phyloP scores from a whole-genome alignment of 2,329 filamentous ascomycete genomes.

The Aspergillus sp. region DNA sequence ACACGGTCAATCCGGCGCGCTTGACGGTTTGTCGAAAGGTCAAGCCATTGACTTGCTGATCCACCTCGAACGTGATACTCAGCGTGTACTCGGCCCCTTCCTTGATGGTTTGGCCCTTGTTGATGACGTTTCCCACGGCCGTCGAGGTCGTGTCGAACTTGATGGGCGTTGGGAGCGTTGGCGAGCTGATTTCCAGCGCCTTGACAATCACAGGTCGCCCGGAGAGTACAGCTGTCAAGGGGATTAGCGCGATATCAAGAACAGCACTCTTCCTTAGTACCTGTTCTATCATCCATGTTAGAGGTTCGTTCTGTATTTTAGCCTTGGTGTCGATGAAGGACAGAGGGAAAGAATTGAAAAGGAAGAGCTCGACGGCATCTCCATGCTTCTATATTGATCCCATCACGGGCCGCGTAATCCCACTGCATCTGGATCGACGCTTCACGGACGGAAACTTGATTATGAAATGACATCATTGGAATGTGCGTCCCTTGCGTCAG shows the following conservation, averaged over 20 bases:
- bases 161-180: background rate
- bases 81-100: background rate
- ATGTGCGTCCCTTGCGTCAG: background rate
- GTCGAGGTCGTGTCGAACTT: background rate
- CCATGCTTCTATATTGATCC: background rate
- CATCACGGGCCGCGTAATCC: background rate
- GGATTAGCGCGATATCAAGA: background rate
- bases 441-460: background rate
- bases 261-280: background rate
- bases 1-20: background rate
- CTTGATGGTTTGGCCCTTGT: background rate
- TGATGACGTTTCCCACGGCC: background rate
- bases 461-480: background rate
- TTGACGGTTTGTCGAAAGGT: background rate
- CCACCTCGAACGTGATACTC: background rate
- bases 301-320: no score
- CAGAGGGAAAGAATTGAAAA: no score
- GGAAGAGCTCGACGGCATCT: no score
- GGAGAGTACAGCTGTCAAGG: background rate
- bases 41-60: background rate
- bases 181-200: background rate
- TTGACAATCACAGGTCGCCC: background rate
- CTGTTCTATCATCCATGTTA: background rate
- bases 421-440: background rate
- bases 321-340: no score